phyloP scores from a whole-genome alignment of 805 yeast species.

The Saturnispora gosingensis region DNA sequence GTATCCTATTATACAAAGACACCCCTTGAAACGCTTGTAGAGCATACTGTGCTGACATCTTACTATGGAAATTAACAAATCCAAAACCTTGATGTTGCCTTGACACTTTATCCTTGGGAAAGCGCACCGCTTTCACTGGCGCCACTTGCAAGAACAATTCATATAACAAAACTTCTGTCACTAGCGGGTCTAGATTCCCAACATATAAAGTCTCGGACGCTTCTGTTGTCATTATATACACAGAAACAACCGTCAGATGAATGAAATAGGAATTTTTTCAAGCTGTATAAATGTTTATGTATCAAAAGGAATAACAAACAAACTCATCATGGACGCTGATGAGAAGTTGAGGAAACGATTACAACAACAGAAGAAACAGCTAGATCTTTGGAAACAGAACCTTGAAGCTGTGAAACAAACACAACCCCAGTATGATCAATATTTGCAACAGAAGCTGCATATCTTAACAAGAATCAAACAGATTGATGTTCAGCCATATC shows the following conservation, averaged over 20 bases:
- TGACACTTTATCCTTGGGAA: conserved; percentile 72
- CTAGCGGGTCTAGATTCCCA: conserved; percentile 75
- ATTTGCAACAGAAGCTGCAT: not conserved
- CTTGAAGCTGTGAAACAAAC: not conserved
- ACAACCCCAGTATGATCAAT: not conserved
- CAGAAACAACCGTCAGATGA: not conserved
- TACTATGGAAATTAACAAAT: conserved; percentile 60
- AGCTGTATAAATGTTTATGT: not conserved
- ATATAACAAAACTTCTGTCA: conserved; percentile 59
- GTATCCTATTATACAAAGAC: conserved; percentile 47
- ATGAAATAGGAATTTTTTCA: not conserved
- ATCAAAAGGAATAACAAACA: not conserved
- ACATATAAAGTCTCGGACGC: conserved; percentile 54
- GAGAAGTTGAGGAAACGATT: not conserved
- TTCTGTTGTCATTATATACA: not conserved
- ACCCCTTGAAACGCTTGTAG: conserved; percentile 50
- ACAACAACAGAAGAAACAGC: not conserved
- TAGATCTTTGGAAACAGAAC: not conserved
- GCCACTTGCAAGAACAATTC: conserved; percentile 83
- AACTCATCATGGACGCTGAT: not conserved
- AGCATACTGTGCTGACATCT: conserved; percentile 63
- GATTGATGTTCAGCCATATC: not conserved
- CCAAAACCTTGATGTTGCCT: conserved; percentile 80
- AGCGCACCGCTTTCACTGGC: conserved; percentile 57
- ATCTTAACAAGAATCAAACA: conserved; percentile 1